Evolutionary conservation across 2,329 filamentous ascomycete species (phyloP), one percentile per base, ranked within the genome.

Genomic region (Aspergillus hiratsukae): DNA sequence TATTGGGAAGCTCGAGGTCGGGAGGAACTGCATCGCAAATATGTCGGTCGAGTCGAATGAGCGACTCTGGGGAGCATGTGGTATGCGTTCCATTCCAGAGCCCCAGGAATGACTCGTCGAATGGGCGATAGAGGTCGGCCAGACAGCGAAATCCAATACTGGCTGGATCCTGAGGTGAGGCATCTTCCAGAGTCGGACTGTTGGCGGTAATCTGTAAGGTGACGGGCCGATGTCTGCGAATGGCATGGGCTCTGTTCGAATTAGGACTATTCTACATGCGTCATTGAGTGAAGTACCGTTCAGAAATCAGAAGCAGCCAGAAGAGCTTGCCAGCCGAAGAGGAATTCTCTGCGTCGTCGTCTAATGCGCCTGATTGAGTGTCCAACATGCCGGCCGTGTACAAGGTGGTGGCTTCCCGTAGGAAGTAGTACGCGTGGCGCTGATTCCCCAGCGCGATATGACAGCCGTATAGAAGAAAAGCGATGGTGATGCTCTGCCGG

Each of bases 371-470:
- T 73, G 74, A 60, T 84, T 83, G 62, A 35, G 14, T 52, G 28
- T 66, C 64, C 4, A 66, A 51, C 14, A 61, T 58, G 8, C 82
- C 82, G 53, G 83, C 79, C 52, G 79, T 64, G 63, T 87, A 89
- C 65, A 90, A 76, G 10, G 87, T 90, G 1, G 86, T 86, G 17
- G 87, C 87, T 71, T 91, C 88, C 23, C 88, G 82, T 9, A 90
- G 76, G 68, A 88, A 83, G 66, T 84, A 89, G 86, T 88, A 90
- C 1, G 87, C 87, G 72, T 85, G 86, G 58, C 87, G 83, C 68
- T 89, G 86, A 68, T 86, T 78, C 57, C 88, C 86, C 48, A 87
- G 75, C 14, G 81, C 84, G 61, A 86, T 85, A 69, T 85, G 81
- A 62, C 84, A 87, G 27, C 82, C 86, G 61, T 87, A 89, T 27